phyloP scores from a whole-genome alignment of 495 filamentous ascomycete species.

The Neurospora sp. region DNA sequence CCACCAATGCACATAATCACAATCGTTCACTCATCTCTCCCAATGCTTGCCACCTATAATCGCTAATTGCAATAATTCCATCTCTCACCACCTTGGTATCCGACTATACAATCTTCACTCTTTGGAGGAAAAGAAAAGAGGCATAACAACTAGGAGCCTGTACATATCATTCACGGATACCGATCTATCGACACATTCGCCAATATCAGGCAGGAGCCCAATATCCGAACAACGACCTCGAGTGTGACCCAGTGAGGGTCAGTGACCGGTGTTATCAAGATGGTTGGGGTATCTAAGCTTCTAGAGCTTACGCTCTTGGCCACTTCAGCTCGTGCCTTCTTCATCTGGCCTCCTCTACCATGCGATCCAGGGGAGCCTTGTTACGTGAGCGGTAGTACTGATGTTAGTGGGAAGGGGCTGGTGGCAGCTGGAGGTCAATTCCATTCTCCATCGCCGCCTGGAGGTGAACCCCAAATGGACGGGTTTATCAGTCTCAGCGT shows the following conservation, averaged over 20 bases:
- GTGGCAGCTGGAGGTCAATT: slow-evolving; percentile 1
- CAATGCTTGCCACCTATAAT: not conserved
- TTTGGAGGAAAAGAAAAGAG: not conserved
- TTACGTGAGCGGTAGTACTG: not conserved
- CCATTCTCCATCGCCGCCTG: not conserved
- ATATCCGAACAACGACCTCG: not conserved
- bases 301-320: slow-evolving; percentile 35
- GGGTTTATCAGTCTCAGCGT: slow-evolving; percentile 8
- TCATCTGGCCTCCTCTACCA: slow-evolving; percentile 17
- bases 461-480: not conserved
- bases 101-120: not conserved
- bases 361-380: slow-evolving; percentile 13
- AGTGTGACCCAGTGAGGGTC: not conserved
- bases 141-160: not conserved
- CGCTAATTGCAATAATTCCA: not conserved
- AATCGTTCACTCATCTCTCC: not conserved
- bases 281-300: slow-evolving; percentile 23
- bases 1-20: not conserved
- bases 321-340: slow-evolving; percentile 28
- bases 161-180: not conserved
- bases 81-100: not conserved
- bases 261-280: slow-evolving; percentile 18
- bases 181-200: not conserved
- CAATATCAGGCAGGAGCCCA: not conserved
- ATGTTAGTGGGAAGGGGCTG: not conserved